Evolutionary conservation across 2,329 filamentous ascomycete species (phyloP).

Genomic region (Fusarium pseudograminearum): DNA sequence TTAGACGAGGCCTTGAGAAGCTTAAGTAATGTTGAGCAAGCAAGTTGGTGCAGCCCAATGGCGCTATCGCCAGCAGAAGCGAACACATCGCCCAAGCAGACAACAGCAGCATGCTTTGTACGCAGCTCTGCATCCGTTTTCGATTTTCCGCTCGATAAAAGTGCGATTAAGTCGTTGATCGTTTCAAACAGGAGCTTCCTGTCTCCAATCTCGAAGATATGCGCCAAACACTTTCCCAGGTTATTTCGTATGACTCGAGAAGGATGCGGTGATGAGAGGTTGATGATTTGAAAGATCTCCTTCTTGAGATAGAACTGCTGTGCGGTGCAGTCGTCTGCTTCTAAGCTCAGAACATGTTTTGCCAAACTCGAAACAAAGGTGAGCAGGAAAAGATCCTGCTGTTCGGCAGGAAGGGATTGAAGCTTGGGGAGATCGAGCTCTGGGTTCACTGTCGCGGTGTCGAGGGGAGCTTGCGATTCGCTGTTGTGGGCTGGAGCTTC

Average conservation of each 20-base stretch:
- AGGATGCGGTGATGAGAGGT: conserved; percentile 83
- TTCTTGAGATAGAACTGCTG: conserved; percentile 94
- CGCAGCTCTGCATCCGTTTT: conserved; percentile 81
- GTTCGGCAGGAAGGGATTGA: conserved; percentile 88
- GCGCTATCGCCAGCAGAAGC: conserved; percentile 94
- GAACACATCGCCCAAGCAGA: conserved; percentile 89
- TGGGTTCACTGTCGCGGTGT: conserved; percentile 66
- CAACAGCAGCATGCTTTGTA: conserved; percentile 86
- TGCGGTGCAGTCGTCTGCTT: conserved; percentile 82
- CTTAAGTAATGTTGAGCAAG: conserved; percentile 79
- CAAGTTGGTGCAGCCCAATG: conserved; percentile 82
- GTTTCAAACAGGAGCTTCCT: conserved; percentile 94
- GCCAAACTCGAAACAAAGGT: conserved; percentile 87
- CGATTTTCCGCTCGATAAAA: conserved; percentile 79
- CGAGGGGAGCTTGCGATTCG: conserved; percentile 51
- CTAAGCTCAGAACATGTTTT: conserved; percentile 80
- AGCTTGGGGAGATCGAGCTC: conserved; percentile 93
- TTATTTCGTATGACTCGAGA: conserved; percentile 92
- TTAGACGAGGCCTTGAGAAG: conserved; percentile 81
- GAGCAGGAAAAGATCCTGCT: conserved; percentile 94
- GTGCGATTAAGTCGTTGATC: conserved; percentile 84
- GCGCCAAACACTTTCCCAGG: conserved; percentile 83
- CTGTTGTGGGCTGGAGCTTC: conserved; percentile 51
- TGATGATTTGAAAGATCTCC: conserved; percentile 93
- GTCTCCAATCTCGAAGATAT: conserved; percentile 86